phyloP scores from a whole-genome alignment of 1,284 basidiomycete species.

The Leccinum subspadiceum region DNA sequence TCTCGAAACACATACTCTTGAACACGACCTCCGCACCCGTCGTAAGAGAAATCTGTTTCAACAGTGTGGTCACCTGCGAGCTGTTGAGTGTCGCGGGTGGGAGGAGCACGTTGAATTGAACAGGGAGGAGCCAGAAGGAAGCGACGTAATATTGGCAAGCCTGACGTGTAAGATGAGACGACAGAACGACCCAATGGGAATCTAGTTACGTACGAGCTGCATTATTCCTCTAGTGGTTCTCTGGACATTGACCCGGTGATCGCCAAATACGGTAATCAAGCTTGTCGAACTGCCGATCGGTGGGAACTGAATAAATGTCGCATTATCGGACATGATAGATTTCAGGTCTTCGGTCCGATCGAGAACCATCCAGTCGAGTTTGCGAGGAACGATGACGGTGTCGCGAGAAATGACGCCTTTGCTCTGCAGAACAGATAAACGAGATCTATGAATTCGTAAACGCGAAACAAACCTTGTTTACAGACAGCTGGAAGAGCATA shows the following conservation, averaged over 20 bases:
- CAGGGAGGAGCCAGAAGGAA: slow-evolving; percentile 92
- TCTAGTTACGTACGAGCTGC: slow-evolving; percentile 71
- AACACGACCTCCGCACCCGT: slow-evolving; percentile 96
- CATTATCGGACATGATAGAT: slow-evolving; percentile 93
- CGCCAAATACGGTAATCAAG: slow-evolving; percentile 91
- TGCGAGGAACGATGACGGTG: slow-evolving; percentile 91
- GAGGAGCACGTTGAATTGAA: slow-evolving; percentile 90
- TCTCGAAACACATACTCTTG: slow-evolving; percentile 97
- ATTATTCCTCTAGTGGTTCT: slow-evolving; percentile 94
- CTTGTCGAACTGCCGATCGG: slow-evolving; percentile 88
- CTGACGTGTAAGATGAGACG: slow-evolving; percentile 40
- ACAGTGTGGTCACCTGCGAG: slow-evolving; percentile 78
- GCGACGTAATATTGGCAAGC: slow-evolving; percentile 96
- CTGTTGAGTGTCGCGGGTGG: slow-evolving; percentile 82
- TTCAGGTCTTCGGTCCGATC: slow-evolving; percentile 91
- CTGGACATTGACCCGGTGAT: slow-evolving; percentile 93
- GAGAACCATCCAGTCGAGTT: slow-evolving; percentile 97
- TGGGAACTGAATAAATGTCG: slow-evolving; percentile 94
- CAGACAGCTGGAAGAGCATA: slow-evolving; percentile 88
- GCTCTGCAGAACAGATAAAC: slow-evolving; percentile 53
- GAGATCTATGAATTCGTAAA: not conserved
- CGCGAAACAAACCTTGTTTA: slow-evolving; percentile 68
- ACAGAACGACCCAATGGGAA: slow-evolving; percentile 6
- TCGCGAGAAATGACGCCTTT: slow-evolving; percentile 91
- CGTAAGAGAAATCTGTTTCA: slow-evolving; percentile 84